Evolutionary conservation across 768 basidiomycete genomes (phyloP).

Genomic region (Macrolepiota albuminosa): DNA sequence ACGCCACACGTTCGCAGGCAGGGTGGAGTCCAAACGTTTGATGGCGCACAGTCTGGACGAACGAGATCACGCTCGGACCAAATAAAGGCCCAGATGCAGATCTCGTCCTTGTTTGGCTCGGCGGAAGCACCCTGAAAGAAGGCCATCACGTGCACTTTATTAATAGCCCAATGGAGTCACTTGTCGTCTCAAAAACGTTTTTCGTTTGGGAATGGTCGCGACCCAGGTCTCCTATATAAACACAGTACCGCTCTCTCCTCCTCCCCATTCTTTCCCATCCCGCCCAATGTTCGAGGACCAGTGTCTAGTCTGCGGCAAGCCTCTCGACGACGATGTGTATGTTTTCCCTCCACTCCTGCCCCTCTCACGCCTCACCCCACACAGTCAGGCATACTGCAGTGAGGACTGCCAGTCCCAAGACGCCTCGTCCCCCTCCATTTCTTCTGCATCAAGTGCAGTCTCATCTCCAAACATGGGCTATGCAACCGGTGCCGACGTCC

Average conservation of each 20-base stretch:
- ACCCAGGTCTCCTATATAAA: slow-evolving; percentile 32
- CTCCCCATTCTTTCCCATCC: slow-evolving; percentile 7
- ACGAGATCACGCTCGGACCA: slow-evolving; percentile 7
- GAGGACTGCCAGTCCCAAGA: slow-evolving; percentile 62
- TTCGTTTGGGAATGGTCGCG: slow-evolving; percentile 34
- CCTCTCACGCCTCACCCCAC: slow-evolving; percentile 16
- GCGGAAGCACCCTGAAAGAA: slow-evolving; percentile 15
- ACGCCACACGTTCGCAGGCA: slow-evolving; percentile 24
- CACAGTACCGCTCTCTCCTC: slow-evolving; percentile 6
- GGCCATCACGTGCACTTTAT: slow-evolving; percentile 16
- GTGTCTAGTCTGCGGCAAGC: slow-evolving; percentile 69
- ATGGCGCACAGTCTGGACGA: slow-evolving; percentile 17
- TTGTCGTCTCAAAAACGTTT: slow-evolving; percentile 29
- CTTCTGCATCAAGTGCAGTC: slow-evolving; percentile 61
- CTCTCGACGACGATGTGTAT: slow-evolving; percentile 59
- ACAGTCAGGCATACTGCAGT: slow-evolving; percentile 70
- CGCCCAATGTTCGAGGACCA: slow-evolving; percentile 71
- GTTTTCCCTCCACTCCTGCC: slow-evolving; percentile 20
- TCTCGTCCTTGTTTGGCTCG: slow-evolving; percentile 10
- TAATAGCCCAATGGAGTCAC: slow-evolving; percentile 27
- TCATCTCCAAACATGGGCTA: slow-evolving; percentile 62
- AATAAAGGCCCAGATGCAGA: slow-evolving; percentile 6
- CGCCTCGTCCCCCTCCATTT: slow-evolving; percentile 61
- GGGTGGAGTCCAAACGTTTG: slow-evolving; percentile 28
- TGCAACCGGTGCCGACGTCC: slow-evolving; percentile 54